Evolutionary conservation across 768 basidiomycete species (phyloP).

Genomic region (Russula sp.): DNA sequence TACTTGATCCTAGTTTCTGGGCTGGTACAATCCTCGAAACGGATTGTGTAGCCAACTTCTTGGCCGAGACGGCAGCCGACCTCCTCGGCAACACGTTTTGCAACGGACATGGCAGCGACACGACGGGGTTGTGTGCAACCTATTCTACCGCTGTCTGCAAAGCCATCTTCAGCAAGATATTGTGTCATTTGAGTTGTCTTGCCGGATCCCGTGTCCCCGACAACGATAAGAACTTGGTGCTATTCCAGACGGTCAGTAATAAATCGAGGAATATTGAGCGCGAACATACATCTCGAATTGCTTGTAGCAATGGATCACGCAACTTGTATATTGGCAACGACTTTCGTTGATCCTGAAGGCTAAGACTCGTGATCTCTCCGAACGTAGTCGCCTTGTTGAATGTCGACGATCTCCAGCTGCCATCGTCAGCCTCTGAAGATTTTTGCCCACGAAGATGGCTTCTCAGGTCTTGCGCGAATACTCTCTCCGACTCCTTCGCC

Average conservation of each 20-base stretch:
- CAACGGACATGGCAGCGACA: slow-evolving; percentile 98
- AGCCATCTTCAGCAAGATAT: slow-evolving; percentile 94
- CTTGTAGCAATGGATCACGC: slow-evolving; percentile 82
- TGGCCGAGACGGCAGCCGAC: slow-evolving; percentile 96
- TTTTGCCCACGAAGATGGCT: slow-evolving; percentile 80
- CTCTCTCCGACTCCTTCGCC: slow-evolving; percentile 79
- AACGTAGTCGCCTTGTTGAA: slow-evolving; percentile 96
- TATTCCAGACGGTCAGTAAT: slow-evolving; percentile 38
- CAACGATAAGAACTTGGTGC: slow-evolving; percentile 97
- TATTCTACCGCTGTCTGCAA: slow-evolving; percentile 84
- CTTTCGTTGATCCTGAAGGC: slow-evolving; percentile 91
- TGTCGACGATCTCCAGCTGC: slow-evolving; percentile 81
- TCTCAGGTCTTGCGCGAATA: slow-evolving; percentile 92
- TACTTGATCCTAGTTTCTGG: slow-evolving; percentile 99
- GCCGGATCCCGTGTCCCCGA: slow-evolving; percentile 97
- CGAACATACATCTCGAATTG: slow-evolving; percentile 78
- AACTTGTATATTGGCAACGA: slow-evolving; percentile 94
- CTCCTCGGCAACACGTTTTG: slow-evolving; percentile 97
- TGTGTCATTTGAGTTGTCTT: slow-evolving; percentile 99
- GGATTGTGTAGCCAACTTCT: slow-evolving; percentile 97
- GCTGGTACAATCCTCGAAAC: slow-evolving; percentile 98
- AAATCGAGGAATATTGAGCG: background rate
- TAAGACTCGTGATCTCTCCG: slow-evolving; percentile 85
- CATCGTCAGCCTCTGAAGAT: slow-evolving; percentile 67
- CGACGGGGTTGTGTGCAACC: slow-evolving; percentile 99